phyloP scores from a whole-genome alignment of 2,329 filamentous ascomycete genomes.

The Pyricularia pennisetigena region DNA sequence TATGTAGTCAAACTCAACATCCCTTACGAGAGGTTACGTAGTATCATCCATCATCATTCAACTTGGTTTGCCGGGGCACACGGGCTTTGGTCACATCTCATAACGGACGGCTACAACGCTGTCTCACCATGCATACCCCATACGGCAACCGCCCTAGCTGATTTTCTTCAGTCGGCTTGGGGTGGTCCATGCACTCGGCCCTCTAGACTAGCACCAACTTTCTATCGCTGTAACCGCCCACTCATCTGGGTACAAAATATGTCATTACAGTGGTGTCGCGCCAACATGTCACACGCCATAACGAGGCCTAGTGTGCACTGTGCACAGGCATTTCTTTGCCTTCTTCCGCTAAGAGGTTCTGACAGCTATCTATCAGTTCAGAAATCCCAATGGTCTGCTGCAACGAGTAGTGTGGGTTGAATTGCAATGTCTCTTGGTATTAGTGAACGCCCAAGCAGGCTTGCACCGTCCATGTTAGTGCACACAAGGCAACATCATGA shows the following conservation, averaged over 20 bases:
- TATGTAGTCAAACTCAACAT: too few relatives aligned
- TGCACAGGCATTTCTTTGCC: background rate
- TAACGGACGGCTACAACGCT: background rate
- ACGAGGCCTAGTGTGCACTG: background rate
- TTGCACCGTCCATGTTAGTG: background rate
- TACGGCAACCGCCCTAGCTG: background rate
- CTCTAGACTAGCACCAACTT: too few relatives aligned
- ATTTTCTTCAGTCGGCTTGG: background rate
- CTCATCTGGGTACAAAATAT: background rate
- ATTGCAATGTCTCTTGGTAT: background rate
- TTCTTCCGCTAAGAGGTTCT: background rate
- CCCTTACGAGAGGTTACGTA: too few relatives aligned
- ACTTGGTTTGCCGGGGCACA: background rate
- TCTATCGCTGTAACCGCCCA: background rate
- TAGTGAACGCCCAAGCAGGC: background rate
- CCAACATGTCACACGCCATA: background rate
- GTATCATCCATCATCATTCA: background rate
- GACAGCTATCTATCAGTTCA: too few relatives aligned
- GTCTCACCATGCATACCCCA: too few relatives aligned
- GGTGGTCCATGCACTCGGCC: background rate
- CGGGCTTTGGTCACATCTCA: background rate
- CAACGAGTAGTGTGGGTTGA: background rate
- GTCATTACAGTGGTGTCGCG: too few relatives aligned
- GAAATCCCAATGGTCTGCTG: background rate
- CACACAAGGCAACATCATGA: background rate